These are phyloP conservation scores for Dujonia santamariae DNA, from an alignment of 1,139 yeast genomes.

Conservation along the genomic window DNA sequence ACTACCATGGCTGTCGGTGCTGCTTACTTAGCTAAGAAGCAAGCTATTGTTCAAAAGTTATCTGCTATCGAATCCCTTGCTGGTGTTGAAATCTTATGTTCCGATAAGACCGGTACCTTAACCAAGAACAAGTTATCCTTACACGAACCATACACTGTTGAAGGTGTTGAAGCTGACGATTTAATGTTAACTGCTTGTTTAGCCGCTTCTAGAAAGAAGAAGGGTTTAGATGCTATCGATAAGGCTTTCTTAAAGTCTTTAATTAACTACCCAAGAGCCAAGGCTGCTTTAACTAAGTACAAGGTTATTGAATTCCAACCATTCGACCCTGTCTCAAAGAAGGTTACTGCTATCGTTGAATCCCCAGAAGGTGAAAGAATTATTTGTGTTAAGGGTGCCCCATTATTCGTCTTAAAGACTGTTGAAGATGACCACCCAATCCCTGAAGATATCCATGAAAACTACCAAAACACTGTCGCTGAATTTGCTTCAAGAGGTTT, in stretches of 20 bases:
- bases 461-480: conserved; percentile 95
- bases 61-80: conserved; percentile 98
- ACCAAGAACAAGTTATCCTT: conserved; percentile 96
- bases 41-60: conserved; percentile 97
- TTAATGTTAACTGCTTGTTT: conserved; percentile 97
- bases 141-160: conserved; percentile 98
- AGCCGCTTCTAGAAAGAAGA: conserved; percentile 98
- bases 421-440: conserved; percentile 96
- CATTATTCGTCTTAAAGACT: conserved; percentile 90
- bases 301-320: conserved; percentile 95
- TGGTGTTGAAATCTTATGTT: conserved; percentile 98
- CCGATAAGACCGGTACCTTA: conserved; percentile 99
- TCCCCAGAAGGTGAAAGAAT: conserved; percentile 96
- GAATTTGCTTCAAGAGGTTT: conserved; percentile 98
- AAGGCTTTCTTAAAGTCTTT: conserved; percentile 95
- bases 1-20: conserved; percentile 99
- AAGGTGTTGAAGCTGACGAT: conserved; percentile 97
- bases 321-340: conserved; percentile 96
- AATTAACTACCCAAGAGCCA: conserved; percentile 85
- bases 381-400: conserved; percentile 98
- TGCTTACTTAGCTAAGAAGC: conserved; percentile 97
- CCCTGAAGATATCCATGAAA: conserved; percentile 92
- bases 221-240: conserved; percentile 98
- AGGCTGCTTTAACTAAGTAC: conserved; percentile 93
- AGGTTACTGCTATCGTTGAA: conserved; percentile 91